Base-by-base conservation (phyloP, 805 yeast genomes). In the Candida pseudofarinosa region DNA sequence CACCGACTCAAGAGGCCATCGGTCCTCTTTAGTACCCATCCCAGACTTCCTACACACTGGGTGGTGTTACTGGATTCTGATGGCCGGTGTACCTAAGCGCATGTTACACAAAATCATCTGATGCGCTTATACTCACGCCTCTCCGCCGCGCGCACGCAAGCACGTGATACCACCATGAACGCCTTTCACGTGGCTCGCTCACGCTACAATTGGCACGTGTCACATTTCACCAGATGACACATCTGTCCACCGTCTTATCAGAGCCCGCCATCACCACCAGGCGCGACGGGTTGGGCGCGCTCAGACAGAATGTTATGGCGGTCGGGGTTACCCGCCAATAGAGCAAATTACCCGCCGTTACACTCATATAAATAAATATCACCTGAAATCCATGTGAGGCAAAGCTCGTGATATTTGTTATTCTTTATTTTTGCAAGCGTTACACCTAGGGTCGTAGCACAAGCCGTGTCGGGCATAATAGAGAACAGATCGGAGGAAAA, bases 351-450 rank as follows among this genome's bases (percentile, higher is more conserved):
- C 56, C 53, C 50, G 47, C 44, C 39, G 42, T 15, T 15, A 33
- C 26, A 36, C 36, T 30, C 35, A 45, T 35, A 33, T 36, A 38
- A 43, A 40, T 47, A 51, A 44, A 40, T 42, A 52, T 59, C 63
- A 60, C 60, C 60, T 59, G 65, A 55, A 52, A 45, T 47, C 49
- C 65, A 55, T 58, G 62, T 59, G 63, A 54, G 52, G 41, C 15
- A 34, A 40, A 36, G 57, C 59, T 48, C 61, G 63, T 59, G 63
- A 58, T 58, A 41, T 33, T 43, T 41, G 33, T 8, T 33, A 33
- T 37, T 34, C 37, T 43, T 42, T 40, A 19, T 33, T 43, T 37
- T 35, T 37, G 37, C 28, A 23, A 23, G 28, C 28, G 10, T 23
- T 23, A 23, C 6, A 23, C 10, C 10, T 39, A 33, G 28, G 17